Evolutionary conservation across 768 basidiomycete species (phyloP), one percentile per base, ranked within the genome.

Genomic region (Trametes cinnabarina): DNA sequence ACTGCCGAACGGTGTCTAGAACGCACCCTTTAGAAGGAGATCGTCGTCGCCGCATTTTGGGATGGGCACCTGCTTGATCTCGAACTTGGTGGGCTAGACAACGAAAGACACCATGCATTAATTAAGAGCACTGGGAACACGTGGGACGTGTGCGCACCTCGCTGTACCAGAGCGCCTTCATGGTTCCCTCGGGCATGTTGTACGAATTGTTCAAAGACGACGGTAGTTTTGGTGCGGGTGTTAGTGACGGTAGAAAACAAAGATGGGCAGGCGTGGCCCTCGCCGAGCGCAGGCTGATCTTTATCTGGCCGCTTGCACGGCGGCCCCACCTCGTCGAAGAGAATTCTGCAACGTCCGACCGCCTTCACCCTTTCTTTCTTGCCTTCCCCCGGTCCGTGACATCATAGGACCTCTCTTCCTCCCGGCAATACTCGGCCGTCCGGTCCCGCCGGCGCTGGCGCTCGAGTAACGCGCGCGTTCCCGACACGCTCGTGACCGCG

Each of bases 151-250:
- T 22, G 20, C 23, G 56, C 63, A 89, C 88, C 61, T 77, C 77
- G 66, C 79, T 79, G 74, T 90, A 92, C 76, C 81, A 90, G 63
- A 90, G 73, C 17, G 89, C 89, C 72, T 83, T 82, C 89, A 92
- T 91, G 23, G 77, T 82, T 72, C 79, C 82, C 69, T 83, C 68
- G 49, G 80, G 76, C 82, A 84, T 84, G 67, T 15, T 63, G 50
- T 50, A 41, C 41, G 22, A 3, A 12, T 12, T 19, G 23, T 12
- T 30, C 17, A 25, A 30, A 44, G 32, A 22, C n/a, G 61, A 20
- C 6, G 47, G 52, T 14, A 37, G 57, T 28, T n/a, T n/a, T n/a
- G n/a, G n/a, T n/a, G n/a, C n/a, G 58, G 63, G 30, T 32, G 30
- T 32, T 32, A 55, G 51, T 57, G 50, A 25, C 30, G 57, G 60